Evolutionary conservation across 306 rosid genomes (phyloP), one percentile per base, ranked within the genome.

Genomic region (Morella rubra): DNA sequence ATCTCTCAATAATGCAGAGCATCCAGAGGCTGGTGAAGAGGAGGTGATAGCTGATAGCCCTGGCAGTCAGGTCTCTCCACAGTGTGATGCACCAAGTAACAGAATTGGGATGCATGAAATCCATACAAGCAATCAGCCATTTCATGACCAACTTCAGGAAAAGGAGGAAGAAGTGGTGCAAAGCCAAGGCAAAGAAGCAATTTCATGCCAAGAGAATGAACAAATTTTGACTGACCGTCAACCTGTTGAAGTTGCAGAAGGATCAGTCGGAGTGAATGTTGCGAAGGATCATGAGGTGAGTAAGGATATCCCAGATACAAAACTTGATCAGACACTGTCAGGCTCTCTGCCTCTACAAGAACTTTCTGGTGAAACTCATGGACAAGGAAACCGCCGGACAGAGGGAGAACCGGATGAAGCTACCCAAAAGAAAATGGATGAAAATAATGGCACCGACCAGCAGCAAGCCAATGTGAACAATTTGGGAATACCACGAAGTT

Each of bases 161-260:
- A 60, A 54, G 78, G 80, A 77, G 44, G 79, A 77, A 49, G 87
- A 77, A 69, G 56, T 42, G 69, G 71, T 76, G 32, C 85, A 45
- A 81, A 86, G 61, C 59, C 73, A 71, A 12, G 78, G 12, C 69
- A 78, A 56, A 52, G 82, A 69, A 76, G 83, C 56, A n/a, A 69
- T 66, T 44, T 49, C 81, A 72, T 60, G 49, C 73, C 66, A 79
- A 20, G 76, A n/a, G 66, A 77, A 73, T 75, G 87, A 84, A 58
- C 86, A 52, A 22, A 79, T 59, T 44, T 49, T 81, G 73, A 56
- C 74, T 55, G 85, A 79, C 73, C 81, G 62, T 73, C 60, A 76
- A 45, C 69, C 81, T 8, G 81, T 60, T 15, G 75, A 78, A 74
- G 87, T 69, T 75, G 77, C 66, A 44, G 66, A 82, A 75, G 81